Evolutionary conservation across 148 eudicot species (phyloP), one percentile per base, ranked within the genome.

Genomic region (Tetragonia tetragonoides): DNA sequence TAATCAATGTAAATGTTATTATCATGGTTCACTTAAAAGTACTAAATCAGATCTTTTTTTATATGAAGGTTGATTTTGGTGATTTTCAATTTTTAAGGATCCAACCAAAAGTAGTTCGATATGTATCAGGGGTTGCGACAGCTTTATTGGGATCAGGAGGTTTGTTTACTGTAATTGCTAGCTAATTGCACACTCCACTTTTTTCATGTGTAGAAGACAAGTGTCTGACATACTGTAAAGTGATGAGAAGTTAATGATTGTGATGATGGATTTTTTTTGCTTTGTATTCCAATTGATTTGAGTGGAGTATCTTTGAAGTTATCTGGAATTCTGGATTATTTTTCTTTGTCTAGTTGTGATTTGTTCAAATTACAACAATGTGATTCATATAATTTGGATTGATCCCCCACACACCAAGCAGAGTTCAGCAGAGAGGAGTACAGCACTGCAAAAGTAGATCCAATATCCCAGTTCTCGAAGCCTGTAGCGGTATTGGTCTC

Each of bases 131-230:
- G 53, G 95, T 96, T 84, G 99, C 99, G 77, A 93, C 99, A 12
- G 95, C 99, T 53, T 54, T 89, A 77, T 81, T 96, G 83, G 99
- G 99, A 77, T 93, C 99, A 34, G 99, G 99, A 93, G 99, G 99
- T 95, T 80, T 72, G 97, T 85, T 17, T 10, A 53, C 20, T 23
- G n/a, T 12, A 47, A 65, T 60, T 51, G 5, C 59, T 70, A 5
- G 24, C 10, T 49, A 10, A 10, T 49, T 17, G 24, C 60, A 3
- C 23, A 24, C 8, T 6, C 56, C 46, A 12, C 10, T 71, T 12
- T 68, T 73, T 42, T 66, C 37, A 24, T 23, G 44, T 64, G 40
- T 77, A 21, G 39, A 10, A 38, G 20, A 11, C 2, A 63, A 20
- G 21, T 68, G n/a, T 12, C 7, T 34, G 28, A 42, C 21, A 23